Percentiles rank a stretch among this genome's conserved stretches.
These are phyloP conservation scores for Trypanosomatidae sp. DNA, from an alignment of 208 protist species.

Conservation along the genomic window DNA sequence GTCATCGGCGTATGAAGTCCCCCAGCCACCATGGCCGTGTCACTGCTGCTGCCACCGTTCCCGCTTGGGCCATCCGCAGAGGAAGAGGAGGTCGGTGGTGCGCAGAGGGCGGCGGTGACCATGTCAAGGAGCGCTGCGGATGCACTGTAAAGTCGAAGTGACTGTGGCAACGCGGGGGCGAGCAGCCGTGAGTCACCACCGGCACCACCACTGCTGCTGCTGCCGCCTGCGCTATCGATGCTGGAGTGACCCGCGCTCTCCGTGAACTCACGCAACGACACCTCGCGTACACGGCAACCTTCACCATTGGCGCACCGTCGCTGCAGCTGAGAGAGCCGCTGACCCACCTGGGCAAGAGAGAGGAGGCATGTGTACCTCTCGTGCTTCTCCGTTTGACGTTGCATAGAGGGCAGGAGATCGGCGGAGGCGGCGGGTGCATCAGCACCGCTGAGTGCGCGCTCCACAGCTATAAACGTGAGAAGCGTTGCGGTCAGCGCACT, in stretches of 20 bases:
- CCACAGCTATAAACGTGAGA: constrained; percentile 5
- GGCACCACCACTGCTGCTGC: not conserved
- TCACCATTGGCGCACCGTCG: constrained; percentile 2
- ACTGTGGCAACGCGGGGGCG: not conserved
- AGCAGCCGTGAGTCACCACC: not conserved
- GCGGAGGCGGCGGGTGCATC: not conserved
- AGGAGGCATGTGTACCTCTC: constrained; percentile 2
- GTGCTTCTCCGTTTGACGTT: constrained; percentile 2
- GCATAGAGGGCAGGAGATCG: not conserved
- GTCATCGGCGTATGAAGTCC: constrained; percentile 5
- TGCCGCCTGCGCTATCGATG: not conserved
- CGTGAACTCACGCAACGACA: constrained; percentile 16
- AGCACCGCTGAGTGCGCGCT: constrained; percentile 8
- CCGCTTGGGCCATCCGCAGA: not conserved
- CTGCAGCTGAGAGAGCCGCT: constrained; percentile 1
- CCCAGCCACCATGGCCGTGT: not conserved
- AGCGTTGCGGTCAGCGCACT: constrained; percentile 17
- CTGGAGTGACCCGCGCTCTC: not conserved
- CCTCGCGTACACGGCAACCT: not conserved
- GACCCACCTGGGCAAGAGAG: not conserved
- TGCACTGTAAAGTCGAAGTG: constrained; percentile 14
- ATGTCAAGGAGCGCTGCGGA: constrained; percentile 17
- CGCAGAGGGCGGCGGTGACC: constrained; percentile 15
- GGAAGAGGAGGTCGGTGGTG: not conserved
- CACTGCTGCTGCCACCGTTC: not conserved